Conservation (phyloP, 768 basidiomycete species). For the Kondoa malvinella region DNA sequence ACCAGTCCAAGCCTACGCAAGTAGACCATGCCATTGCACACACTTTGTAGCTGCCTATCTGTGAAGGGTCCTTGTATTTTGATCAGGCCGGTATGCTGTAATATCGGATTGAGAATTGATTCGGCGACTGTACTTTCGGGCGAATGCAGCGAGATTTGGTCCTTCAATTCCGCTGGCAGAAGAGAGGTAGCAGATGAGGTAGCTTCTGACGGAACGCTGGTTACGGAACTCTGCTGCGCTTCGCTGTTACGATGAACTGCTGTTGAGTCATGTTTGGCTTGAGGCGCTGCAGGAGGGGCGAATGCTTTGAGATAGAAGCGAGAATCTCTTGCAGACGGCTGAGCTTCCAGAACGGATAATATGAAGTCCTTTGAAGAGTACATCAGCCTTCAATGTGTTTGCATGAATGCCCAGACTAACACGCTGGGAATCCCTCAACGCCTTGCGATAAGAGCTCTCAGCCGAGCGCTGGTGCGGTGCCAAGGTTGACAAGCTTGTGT, state of each 20-base stretch:
- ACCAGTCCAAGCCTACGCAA: constrained; percentile 90
- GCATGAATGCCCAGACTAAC: neutral
- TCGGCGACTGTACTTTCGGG: constrained; percentile 3
- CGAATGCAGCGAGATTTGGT: constrained; percentile 15
- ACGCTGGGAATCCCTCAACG: neutral
- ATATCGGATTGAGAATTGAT: constrained; percentile 42
- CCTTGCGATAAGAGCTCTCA: neutral
- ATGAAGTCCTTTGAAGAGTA: constrained; percentile 63
- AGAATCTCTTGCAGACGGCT: constrained; percentile 78
- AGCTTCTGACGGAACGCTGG: constrained; percentile 38
- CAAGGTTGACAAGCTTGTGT: neutral
- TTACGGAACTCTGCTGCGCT: neutral
- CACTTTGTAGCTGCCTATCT: constrained; percentile 80
- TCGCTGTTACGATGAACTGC: too few relatives aligned
- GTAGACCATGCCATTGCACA: constrained; percentile 81
- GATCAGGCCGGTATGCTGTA: constrained; percentile 76
- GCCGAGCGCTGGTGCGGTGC: neutral
- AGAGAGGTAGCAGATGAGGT: constrained; percentile 45
- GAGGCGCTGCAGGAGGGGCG: constrained; percentile 36
- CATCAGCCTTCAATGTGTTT: neutral
- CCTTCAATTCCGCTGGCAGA: constrained; percentile 16
- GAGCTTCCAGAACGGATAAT: constrained; percentile 77
- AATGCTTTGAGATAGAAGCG: constrained; percentile 83
- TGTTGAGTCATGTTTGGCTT: constrained; percentile 7
- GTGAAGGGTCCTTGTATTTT: constrained; percentile 94